Conservation (phyloP, 805 yeast species). For the Starmerella apis region DNA sequence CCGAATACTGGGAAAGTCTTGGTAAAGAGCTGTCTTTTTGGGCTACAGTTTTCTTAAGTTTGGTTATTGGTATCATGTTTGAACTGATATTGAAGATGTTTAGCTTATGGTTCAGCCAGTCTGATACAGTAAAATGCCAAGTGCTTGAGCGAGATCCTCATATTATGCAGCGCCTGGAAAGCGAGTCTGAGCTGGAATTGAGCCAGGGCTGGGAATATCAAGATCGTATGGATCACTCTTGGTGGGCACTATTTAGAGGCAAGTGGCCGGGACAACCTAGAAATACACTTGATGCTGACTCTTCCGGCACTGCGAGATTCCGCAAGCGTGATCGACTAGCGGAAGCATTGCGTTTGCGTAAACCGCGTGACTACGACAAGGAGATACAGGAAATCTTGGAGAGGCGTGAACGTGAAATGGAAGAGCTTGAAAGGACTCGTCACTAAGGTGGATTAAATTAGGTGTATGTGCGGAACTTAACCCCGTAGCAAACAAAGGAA, state of each 20-base stretch:
- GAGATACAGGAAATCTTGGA: slow-evolving; percentile 33
- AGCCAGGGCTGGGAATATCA: slow-evolving; percentile 43
- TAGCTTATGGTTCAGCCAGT: slow-evolving; percentile 48
- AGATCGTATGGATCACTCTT: slow-evolving; percentile 59
- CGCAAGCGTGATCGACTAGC: slow-evolving; percentile 21
- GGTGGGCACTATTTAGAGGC: slow-evolving; percentile 42
- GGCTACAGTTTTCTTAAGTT: slow-evolving; percentile 56
- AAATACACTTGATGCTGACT: neutral
- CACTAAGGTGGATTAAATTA: neutral
- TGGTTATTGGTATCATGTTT: slow-evolving; percentile 48
- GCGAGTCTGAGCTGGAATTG: slow-evolving; percentile 60
- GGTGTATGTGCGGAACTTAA: too few species aligned
- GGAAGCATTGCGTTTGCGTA: slow-evolving; percentile 28
- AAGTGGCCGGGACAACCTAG: slow-evolving; percentile 24
- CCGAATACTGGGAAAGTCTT: slow-evolving; percentile 59
- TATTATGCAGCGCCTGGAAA: slow-evolving; percentile 60
- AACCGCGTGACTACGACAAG: slow-evolving; percentile 30
- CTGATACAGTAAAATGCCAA: slow-evolving; percentile 72
- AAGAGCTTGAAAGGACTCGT: slow-evolving; percentile 7
- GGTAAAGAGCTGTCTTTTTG: slow-evolving; percentile 81
- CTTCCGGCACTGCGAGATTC: neutral
- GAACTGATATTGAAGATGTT: slow-evolving; percentile 56
- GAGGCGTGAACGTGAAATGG: slow-evolving; percentile 31
- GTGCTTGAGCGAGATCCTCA: slow-evolving; percentile 59
- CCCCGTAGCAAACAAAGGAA: too few species aligned